phyloP scores from a whole-genome alignment of 129 eudicot genomes.

The Tanacetum coccineum region DNA sequence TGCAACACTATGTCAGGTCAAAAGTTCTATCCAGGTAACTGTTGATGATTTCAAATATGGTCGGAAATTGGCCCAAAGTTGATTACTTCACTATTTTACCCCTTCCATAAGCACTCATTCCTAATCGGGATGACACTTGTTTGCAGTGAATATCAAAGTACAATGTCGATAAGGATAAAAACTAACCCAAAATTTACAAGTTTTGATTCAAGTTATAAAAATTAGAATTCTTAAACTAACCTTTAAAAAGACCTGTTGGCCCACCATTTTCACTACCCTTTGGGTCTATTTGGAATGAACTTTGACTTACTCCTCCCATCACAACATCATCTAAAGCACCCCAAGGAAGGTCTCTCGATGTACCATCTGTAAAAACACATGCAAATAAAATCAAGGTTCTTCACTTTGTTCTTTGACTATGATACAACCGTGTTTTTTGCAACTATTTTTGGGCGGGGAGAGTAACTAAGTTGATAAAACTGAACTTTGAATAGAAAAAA shows the following conservation, averaged over 20 bases:
- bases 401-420: neutral
- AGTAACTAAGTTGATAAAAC: neutral
- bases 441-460: neutral
- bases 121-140: too few species aligned
- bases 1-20: too few species aligned
- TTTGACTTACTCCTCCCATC: constrained; percentile 99
- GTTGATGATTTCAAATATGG: too few species aligned
- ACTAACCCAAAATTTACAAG: neutral
- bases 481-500: constrained; percentile 1
- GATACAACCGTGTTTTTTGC: neutral
- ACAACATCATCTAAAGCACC: constrained; percentile 99
- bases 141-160: too few species aligned
- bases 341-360: constrained; percentile 85
- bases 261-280: constrained; percentile 78
- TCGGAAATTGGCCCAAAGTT: too few species aligned
- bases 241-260: constrained; percentile 81
- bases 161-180: too few species aligned
- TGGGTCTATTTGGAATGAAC: constrained; percentile 60
- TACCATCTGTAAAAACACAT: constrained; percentile 39
- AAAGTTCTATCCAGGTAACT: too few species aligned
- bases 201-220: constrained; percentile 19
- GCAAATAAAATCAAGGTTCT: neutral
- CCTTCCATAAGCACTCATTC: too few species aligned
- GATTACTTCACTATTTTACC: too few species aligned
- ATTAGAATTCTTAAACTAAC: constrained; percentile 27